Evolutionary conservation across 2,329 filamentous ascomycete genomes (phyloP).

Genomic region (Mycosphaerella arachidis): DNA sequence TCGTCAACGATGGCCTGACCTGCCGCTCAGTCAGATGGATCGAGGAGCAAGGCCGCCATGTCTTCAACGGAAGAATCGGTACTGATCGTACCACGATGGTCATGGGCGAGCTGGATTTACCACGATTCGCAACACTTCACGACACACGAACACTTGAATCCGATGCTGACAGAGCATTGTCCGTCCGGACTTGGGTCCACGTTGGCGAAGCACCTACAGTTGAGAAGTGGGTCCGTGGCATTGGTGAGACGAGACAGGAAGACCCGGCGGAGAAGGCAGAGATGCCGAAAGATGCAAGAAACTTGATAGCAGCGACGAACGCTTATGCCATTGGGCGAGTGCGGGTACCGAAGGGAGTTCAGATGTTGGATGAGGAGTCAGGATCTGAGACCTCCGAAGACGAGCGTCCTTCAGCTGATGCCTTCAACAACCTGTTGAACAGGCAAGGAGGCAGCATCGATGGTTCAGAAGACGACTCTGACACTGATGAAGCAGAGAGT

Average conservation of each 20-base stretch:
- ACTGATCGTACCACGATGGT: background rate
- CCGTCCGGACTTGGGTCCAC: slow-evolving; percentile 12
- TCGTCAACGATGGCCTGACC: slow-evolving; percentile 13
- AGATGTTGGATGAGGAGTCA: slow-evolving; percentile 5
- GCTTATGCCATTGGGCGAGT: slow-evolving; percentile 11
- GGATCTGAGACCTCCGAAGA: slow-evolving; percentile 7
- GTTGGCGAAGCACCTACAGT: slow-evolving; percentile 12
- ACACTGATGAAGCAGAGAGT: background rate
- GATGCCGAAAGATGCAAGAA: slow-evolving; percentile 22
- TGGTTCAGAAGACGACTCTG: background rate
- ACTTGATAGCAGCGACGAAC: slow-evolving; percentile 11
- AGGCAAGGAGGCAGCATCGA: background rate
- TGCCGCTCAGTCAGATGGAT: slow-evolving; percentile 18
- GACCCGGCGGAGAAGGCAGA: slow-evolving; percentile 15
- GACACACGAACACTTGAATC: slow-evolving; percentile 6
- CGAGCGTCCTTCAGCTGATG: background rate
- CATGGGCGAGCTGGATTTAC: slow-evolving; percentile 9
- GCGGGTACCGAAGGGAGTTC: slow-evolving; percentile 17
- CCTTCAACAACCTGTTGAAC: background rate
- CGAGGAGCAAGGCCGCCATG: slow-evolving; percentile 7
- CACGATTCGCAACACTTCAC: slow-evolving; percentile 3
- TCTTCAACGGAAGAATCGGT: slow-evolving; percentile 26
- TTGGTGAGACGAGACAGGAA: slow-evolving; percentile 19
- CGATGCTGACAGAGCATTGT: background rate
- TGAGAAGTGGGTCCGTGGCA: slow-evolving; percentile 24